phyloP scores from a whole-genome alignment of 129 eudicot species.

The Helianthus tuberosus region DNA sequence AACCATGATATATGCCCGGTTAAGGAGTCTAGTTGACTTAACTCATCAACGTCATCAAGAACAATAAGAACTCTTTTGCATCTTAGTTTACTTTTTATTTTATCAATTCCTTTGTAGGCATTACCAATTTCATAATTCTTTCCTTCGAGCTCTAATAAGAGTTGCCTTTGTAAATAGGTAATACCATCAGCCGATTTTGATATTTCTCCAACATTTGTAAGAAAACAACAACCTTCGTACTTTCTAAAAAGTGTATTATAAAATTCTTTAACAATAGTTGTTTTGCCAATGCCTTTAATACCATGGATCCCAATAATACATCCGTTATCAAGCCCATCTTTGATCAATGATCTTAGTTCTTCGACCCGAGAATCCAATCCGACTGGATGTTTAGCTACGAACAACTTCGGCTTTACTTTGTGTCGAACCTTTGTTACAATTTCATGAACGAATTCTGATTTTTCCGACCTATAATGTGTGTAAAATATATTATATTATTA shows the following conservation, averaged over 20 bases:
- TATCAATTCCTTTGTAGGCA: not conserved
- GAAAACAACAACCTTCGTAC: not conserved
- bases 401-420: not conserved
- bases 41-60: not conserved
- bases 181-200: not conserved
- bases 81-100: not conserved
- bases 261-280: not conserved
- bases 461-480: not conserved
- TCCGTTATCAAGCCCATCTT: not conserved
- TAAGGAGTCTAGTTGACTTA: not conserved
- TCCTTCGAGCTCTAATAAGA: constrained; percentile 5
- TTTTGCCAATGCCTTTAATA: constrained; percentile 7
- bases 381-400: not conserved
- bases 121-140: not conserved
- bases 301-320: constrained; percentile 2
- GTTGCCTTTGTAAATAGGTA: not conserved
- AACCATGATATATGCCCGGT: not conserved
- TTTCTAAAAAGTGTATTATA: not conserved
- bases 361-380: not conserved
- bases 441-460: not conserved
- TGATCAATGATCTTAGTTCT: not conserved
- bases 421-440: constrained; percentile 1
- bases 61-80: not conserved
- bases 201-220: not conserved
- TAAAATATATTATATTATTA: too few relatives aligned